Evolutionary conservation across 257 asterid species (phyloP).

Genomic region (Nicotiana knightiana): DNA sequence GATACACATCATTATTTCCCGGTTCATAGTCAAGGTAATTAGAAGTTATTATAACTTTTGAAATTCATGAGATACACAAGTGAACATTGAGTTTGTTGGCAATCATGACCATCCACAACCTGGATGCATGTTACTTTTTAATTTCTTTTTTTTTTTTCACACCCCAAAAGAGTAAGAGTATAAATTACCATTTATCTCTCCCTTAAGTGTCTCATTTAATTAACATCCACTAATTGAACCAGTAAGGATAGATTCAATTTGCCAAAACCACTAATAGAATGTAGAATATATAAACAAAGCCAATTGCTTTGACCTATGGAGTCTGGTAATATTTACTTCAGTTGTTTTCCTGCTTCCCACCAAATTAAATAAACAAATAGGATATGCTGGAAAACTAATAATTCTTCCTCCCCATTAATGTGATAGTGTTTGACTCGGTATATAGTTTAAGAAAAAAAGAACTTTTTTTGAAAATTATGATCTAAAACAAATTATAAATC

Average conservation of each 20-base stretch:
- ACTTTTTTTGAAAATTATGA: no score
- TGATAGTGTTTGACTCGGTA: no score
- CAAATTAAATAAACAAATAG: background rate
- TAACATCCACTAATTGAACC: background rate
- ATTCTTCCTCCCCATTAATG: no score
- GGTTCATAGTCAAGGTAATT: background rate
- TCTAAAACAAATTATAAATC: no score
- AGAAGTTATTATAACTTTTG: background rate
- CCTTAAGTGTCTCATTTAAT: background rate
- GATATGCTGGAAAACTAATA: background rate
- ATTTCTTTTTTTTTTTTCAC: background rate
- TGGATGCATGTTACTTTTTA: background rate
- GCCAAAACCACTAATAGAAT: no score
- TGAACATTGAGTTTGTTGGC: slow-evolving; percentile 2
- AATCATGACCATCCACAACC: background rate
- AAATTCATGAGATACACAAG: background rate
- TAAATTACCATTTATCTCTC: background rate
- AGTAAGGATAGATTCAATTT: no score
- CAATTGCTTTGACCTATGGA: no score
- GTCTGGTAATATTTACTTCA: background rate
- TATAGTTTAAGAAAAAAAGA: no score
- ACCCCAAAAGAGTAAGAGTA: background rate
- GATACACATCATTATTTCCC: background rate
- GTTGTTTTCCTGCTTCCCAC: background rate
- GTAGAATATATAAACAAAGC: no score